Base-by-base conservation (phyloP, 1,139 yeast species). In the Lodderomyces theae region DNA sequence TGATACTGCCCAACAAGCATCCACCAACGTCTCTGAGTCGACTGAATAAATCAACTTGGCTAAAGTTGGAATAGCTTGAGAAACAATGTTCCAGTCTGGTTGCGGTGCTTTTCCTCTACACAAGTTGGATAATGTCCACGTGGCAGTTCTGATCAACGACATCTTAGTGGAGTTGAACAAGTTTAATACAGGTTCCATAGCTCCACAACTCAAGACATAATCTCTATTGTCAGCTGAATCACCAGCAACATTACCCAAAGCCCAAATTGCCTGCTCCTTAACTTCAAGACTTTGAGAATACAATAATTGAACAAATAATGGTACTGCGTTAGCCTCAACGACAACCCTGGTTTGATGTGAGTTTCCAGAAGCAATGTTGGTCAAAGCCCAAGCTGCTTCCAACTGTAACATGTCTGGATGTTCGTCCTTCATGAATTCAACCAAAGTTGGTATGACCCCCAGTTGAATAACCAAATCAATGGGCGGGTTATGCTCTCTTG, bases 361-460 rank as follows among this genome's bases (percentile, higher is more conserved):
- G 44, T 82, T 74, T 48, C 98, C 98, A n/a, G 96, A 86, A 29
- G 98, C 97, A 63, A 92, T 90, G 62, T 92, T 92, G 42, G 98
- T 94, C 56, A 92, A 77, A 15, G 98, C 97, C 98, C 98, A 94
- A 8, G 98, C 97, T 11, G 97, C 96, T 69, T 92, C 98, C 58
- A 92, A 80, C 66, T 92, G 98, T 53, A 94, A 76, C 77, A 86
- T 80, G 56, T 87, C 90, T 4, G 89, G 86, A 60, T 83, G 87
- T 39, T 79, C 77, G 41, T 83, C 81, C 47, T 73, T 70, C 87
- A 92, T 85, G 56, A 90, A 89, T 55, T 80, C 82, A 41, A 94
- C 97, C 62, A 92, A 79, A 42, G 82, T 80, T 42, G 96, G 95
- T 40, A 92, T 94, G 28, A 90, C 97, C 34, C 97, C 97, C 43